These are phyloP conservation scores for Colletotrichum gloeosporioides DNA, from an alignment of 2,329 filamentous ascomycete genomes.

Conservation along the genomic window DNA sequence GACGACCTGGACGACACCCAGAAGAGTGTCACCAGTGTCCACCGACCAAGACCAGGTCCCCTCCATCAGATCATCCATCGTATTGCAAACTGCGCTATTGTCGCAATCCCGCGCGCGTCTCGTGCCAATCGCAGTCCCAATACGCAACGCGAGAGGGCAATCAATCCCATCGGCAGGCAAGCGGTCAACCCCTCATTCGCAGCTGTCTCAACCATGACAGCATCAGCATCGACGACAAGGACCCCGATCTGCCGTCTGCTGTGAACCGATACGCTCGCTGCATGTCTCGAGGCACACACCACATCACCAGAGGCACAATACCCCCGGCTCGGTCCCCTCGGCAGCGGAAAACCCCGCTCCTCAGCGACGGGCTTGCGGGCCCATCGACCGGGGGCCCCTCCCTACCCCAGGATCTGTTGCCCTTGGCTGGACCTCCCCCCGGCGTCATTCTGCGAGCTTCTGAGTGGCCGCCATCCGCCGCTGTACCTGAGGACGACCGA, in stretches of 20 bases:
- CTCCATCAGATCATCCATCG: slow-evolving; percentile 1
- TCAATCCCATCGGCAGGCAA: slow-evolving; percentile 1
- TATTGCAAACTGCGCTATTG: not conserved
- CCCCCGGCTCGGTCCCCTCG: slow-evolving; percentile 5
- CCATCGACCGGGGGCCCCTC: not conserved
- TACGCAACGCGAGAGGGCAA: not conserved
- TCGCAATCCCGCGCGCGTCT: not conserved
- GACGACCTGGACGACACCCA: not conserved
- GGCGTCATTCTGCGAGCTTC: not conserved
- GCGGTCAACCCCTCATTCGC: not conserved
- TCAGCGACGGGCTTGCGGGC: not conserved
- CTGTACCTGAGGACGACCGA: slow-evolving; percentile 2
- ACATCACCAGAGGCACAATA: not conserved
- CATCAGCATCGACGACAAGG: not conserved
- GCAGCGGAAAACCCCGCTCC: not conserved
- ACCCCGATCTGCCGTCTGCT: not conserved
- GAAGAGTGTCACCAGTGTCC: not conserved
- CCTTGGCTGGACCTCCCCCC: not conserved
- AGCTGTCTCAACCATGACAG: not conserved
- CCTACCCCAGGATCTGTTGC: slow-evolving; percentile 10
- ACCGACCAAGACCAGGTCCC: not conserved
- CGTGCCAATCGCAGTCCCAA: not conserved
- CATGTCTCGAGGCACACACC: not conserved
- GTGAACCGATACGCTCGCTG: not conserved
- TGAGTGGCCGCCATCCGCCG: not conserved